Conservation (phyloP, 805 yeast genomes). For the Lipomyces lipofer region DNA sequence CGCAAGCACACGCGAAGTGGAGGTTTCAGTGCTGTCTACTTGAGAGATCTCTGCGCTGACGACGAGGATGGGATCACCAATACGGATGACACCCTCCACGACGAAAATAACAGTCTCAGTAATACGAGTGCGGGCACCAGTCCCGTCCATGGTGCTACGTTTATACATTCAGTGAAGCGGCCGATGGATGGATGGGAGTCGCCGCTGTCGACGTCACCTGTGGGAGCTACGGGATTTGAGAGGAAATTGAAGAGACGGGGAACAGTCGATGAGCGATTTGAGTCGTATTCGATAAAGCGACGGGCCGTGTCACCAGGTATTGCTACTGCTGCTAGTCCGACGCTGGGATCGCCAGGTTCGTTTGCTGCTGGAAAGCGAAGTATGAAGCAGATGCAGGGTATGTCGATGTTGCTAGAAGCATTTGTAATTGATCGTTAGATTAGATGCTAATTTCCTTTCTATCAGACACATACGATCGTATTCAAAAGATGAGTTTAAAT, state of each 20-base stretch:
- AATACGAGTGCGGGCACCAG: not conserved
- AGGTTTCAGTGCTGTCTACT: not conserved
- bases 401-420: not conserved
- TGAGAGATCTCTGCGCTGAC: conserved; percentile 3
- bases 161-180: conserved; percentile 7
- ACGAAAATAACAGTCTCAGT: not conserved
- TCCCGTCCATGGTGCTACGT: conserved; percentile 2
- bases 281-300: conserved; percentile 26
- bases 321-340: conserved; percentile 3
- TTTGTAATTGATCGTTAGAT: not conserved
- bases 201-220: conserved; percentile 12
- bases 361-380: conserved; percentile 30
- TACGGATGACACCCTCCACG: not conserved
- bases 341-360: conserved; percentile 4
- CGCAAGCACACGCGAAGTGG: not conserved
- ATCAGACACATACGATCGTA: conserved; percentile 26
- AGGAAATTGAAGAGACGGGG: conserved; percentile 23
- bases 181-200: conserved; percentile 16
- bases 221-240: conserved; percentile 1
- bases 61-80: conserved; percentile 6
- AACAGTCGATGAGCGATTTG: conserved; percentile 17
- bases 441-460: not conserved
- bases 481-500: conserved; percentile 27
- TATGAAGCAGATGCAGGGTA: conserved; percentile 31
- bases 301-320: conserved; percentile 29